Conservation (phyloP, 2,329 filamentous ascomycete species). For the Scopulariopsis brevicaulis region DNA sequence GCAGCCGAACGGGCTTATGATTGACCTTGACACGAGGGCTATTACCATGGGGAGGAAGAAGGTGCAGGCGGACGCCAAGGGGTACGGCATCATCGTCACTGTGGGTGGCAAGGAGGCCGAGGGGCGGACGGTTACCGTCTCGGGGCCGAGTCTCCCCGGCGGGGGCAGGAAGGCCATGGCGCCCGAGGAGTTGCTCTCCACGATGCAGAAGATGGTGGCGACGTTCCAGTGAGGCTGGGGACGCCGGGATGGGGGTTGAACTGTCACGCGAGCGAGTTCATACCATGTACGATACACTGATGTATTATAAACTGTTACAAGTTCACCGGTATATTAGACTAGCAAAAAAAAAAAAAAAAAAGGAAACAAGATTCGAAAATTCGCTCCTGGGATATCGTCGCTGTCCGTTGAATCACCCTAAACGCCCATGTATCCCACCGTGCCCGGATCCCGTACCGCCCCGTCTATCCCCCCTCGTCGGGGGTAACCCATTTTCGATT, state of each 20-base stretch:
- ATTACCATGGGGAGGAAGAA: conserved; percentile 59
- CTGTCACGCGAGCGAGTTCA: neutral
- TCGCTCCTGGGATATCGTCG: neutral
- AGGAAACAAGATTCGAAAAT: neutral
- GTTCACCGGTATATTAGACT: neutral
- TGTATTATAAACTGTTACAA: conserved; percentile 1
- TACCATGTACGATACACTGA: conserved; percentile 4
- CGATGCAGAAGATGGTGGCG: conserved; percentile 32
- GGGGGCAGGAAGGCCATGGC: conserved; percentile 25
- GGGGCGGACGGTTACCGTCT: conserved; percentile 42
- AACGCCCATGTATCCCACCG: neutral
- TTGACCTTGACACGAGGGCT: conserved; percentile 58
- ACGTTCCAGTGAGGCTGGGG: conserved; percentile 28
- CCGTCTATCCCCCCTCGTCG: neutral
- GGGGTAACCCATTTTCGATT: neutral
- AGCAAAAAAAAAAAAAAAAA: neutral
- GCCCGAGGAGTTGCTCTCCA: conserved; percentile 29
- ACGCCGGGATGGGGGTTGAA: neutral
- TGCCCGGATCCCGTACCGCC: neutral
- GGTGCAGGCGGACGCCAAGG: conserved; percentile 56
- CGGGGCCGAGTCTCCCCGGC: conserved; percentile 15
- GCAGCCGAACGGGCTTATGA: conserved; percentile 48
- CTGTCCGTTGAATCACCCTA: neutral
- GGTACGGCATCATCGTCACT: conserved; percentile 64
- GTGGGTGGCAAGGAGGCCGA: conserved; percentile 56